These are phyloP conservation scores for Parsonsia alboflavescens DNA, from an alignment of 257 asterid genomes.

Conservation along the genomic window DNA sequence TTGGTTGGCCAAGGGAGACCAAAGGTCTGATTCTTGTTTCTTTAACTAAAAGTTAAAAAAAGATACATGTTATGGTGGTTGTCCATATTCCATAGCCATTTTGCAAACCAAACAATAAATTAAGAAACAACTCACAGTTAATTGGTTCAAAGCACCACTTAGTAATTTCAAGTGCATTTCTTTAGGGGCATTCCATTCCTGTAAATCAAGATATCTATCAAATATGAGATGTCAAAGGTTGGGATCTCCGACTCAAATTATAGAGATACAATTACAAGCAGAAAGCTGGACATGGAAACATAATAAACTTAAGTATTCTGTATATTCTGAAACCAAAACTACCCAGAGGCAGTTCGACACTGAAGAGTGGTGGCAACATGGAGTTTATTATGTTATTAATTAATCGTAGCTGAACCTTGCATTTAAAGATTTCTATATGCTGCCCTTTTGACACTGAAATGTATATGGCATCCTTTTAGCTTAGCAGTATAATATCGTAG, in stretches of 20 bases:
- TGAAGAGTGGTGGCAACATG: not conserved
- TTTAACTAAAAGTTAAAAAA: conserved; percentile 21
- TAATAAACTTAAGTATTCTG: not conserved
- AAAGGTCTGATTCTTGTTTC: conserved; percentile 29
- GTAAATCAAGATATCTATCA: conserved; percentile 3
- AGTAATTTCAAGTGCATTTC: conserved; percentile 32
- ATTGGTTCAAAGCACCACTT: conserved; percentile 27
- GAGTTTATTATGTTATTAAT: not conserved
- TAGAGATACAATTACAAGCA: not conserved
- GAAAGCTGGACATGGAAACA: not conserved
- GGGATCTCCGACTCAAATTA: not conserved
- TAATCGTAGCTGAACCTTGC: not conserved
- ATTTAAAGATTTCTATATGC: not conserved
- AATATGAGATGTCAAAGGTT: not conserved
- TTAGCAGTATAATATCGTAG: not conserved
- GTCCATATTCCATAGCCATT: not conserved
- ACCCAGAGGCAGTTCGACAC: not conserved
- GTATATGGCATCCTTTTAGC: not conserved
- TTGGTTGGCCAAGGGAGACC: conserved; percentile 45
- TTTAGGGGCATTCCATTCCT: conserved; percentile 40
- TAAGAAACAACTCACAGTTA: conserved; percentile 29
- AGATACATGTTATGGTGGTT: conserved; percentile 1
- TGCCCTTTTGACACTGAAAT: not conserved
- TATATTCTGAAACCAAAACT: not conserved
- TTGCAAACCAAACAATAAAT: not conserved